Base-by-base conservation (phyloP, 176 grass and related monocot genomes). In the Thalia dealbata region DNA sequence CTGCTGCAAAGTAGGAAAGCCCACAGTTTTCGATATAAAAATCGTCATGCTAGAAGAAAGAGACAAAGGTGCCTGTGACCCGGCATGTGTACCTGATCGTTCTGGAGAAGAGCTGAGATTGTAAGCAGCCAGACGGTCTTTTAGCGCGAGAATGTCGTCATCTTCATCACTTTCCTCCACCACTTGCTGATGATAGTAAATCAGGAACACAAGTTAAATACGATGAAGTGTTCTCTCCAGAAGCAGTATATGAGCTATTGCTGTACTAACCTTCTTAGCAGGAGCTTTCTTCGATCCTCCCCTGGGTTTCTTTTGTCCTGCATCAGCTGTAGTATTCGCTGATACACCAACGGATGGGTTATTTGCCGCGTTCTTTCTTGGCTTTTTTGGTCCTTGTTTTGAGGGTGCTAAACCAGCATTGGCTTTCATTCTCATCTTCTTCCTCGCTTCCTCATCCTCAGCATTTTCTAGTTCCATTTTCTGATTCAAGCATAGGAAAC, bases 101-200 rank as follows among this genome's bases (percentile, higher is more conserved):
- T 85, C 78, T 0, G 82, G 72, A 73, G 79, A 80, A n/a, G 79
- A 76, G 19, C 76, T 69, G 26, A 89, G 24, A 50, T 26, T 85
- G 61, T 82, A 69, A 45, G 50, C 51, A 29, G 86, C 88, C 35
- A 91, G 51, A 7, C 77, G 84, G 0, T 81, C 79, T 76, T 85
- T 89, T 12, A 96, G 30, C 13, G 60, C 7, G 12, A 75, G 74
- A 8, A 89, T 16, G 0, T 77, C 78, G 2, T 78, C 82, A 0
- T 91, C 81, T 0, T 80, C 85, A 42, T 87, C 84, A 54, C 70
- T 79, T 18, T 58, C 78, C 10, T 22, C 32, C 5, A 25, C 73
- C 64, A 52, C 74, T 69, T 65, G 45, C 89, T 96, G 25, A 73
- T 70, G 42, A 75, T 25, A 56, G 27, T 23, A 48, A 9, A 46